These are phyloP conservation scores for Yamadazyma spencermartinsiae DNA, from an alignment of 1,139 yeast species.

Conservation along the genomic window DNA sequence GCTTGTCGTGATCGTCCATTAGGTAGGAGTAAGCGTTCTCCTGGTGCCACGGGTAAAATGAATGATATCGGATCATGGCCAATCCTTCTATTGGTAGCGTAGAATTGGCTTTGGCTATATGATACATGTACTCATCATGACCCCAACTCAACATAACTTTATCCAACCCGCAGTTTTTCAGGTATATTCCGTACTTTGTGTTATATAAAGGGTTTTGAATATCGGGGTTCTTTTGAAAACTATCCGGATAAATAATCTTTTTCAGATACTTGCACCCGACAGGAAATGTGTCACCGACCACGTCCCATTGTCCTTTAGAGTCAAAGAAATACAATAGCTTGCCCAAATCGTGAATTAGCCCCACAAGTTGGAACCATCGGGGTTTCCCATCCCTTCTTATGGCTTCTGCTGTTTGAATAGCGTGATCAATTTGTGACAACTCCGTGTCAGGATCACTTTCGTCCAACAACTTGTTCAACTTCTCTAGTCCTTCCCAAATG, in stretches of 20 bases:
- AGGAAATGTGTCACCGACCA: slow-evolving; percentile 79
- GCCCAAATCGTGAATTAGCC: slow-evolving; percentile 71
- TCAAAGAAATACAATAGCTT: slow-evolving; percentile 68
- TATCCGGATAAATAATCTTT: slow-evolving; percentile 60
- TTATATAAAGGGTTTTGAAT: slow-evolving; percentile 62
- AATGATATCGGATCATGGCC: slow-evolving; percentile 76
- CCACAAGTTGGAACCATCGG: slow-evolving; percentile 75
- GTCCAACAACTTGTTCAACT: slow-evolving; percentile 61
- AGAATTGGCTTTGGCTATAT: slow-evolving; percentile 64
- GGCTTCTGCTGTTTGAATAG: slow-evolving; percentile 76
- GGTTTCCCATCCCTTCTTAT: slow-evolving; percentile 68
- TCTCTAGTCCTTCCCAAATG: slow-evolving; percentile 70
- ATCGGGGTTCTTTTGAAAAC: slow-evolving; percentile 62
- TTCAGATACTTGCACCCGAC: slow-evolving; percentile 69
- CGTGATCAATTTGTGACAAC: slow-evolving; percentile 72
- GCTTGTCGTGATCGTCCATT: slow-evolving; percentile 64
- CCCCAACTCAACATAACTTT: slow-evolving; percentile 80
- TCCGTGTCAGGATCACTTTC: slow-evolving; percentile 79
- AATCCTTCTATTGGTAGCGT: slow-evolving; percentile 64
- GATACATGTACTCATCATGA: slow-evolving; percentile 78
- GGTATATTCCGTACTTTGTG: slow-evolving; percentile 66
- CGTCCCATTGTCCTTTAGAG: slow-evolving; percentile 78
- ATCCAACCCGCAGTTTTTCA: slow-evolving; percentile 64
- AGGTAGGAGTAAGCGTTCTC: slow-evolving; percentile 65
- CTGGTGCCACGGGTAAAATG: slow-evolving; percentile 77